Evolutionary conservation across 2,329 filamentous ascomycete genomes (phyloP).

Genomic region (Aspergillus tanneri): DNA sequence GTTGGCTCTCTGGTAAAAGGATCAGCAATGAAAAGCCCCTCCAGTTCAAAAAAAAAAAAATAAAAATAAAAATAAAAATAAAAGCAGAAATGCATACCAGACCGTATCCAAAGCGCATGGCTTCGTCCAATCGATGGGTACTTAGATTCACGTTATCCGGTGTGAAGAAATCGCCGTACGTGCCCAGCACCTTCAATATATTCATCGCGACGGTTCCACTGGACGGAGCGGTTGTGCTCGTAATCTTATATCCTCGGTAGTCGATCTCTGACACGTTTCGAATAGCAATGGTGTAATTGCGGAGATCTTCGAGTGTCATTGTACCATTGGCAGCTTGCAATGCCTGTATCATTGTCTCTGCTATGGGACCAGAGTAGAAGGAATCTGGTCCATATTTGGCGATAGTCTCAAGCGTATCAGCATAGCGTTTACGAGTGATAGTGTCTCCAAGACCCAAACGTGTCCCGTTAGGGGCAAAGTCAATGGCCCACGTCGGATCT

Average conservation of each 20-base stretch:
- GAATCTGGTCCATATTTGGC: conserved; percentile 68
- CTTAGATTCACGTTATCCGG: conserved; percentile 62
- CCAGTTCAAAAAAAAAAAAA: no score
- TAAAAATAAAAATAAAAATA: no score
- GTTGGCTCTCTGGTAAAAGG: conserved; percentile 58
- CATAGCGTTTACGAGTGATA: conserved; percentile 79
- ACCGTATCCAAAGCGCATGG: conserved; percentile 86
- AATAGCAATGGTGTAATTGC: conserved; percentile 67
- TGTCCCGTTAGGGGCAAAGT: conserved; percentile 83
- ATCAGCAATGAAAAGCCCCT: conserved; percentile 12
- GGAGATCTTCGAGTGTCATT: conserved; percentile 77
- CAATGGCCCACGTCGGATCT: conserved; percentile 76
- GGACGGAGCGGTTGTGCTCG: conserved; percentile 66
- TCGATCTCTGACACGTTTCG: conserved; percentile 63
- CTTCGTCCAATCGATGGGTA: conserved; percentile 80
- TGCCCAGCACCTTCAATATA: conserved; percentile 79
- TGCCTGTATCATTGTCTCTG: conserved; percentile 69
- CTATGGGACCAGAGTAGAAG: conserved; percentile 72
- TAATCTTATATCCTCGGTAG: conserved; percentile 70
- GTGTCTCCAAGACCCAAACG: conserved; percentile 69
- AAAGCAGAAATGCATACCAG: conserved; percentile 32
- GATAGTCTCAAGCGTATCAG: conserved; percentile 74
- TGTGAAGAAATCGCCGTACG: conserved; percentile 65
- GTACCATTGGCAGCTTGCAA: conserved; percentile 72
- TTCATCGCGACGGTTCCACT: conserved; percentile 74